A percentile compares a stretch with the other conserved stretches of the same genome.
Conservation (phyloP, 345 rosid species). For the Corchorus olitorius region DNA sequence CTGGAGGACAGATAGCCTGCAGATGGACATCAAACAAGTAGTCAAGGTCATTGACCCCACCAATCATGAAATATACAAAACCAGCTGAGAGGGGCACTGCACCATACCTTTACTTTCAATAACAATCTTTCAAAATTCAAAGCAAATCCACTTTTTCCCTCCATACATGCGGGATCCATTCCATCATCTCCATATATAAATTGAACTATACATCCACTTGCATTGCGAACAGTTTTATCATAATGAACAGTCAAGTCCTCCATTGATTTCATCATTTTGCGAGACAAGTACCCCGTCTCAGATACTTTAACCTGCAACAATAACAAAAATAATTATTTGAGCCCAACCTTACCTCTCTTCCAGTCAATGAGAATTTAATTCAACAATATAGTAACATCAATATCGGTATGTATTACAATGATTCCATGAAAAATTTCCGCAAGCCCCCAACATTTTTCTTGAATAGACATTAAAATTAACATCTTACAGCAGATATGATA, state of each 20-base stretch:
- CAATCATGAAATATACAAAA: conserved; percentile 12
- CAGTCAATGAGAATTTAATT: conserved; percentile 6
- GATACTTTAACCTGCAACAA: conserved; percentile 91
- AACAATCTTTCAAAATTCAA: conserved; percentile 75
- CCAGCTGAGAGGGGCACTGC: conserved; percentile 14
- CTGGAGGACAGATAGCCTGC: conserved; percentile 84
- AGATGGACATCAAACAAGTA: conserved; percentile 20
- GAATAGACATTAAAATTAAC: neutral
- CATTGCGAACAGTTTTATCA: conserved; percentile 83
- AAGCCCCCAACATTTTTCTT: neutral
- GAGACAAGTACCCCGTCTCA: conserved; percentile 98
- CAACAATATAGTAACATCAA: neutral
- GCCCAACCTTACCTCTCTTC: neutral
- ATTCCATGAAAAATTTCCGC: neutral
- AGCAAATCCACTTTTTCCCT: conserved; percentile 84
- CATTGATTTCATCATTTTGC: conserved; percentile 86
- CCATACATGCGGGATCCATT: conserved; percentile 96
- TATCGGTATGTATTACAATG: neutral
- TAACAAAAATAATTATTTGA: neutral
- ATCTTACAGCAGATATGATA: neutral
- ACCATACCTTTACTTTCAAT: conserved; percentile 70
- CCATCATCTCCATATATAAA: conserved; percentile 97
- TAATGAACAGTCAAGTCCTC: conserved; percentile 90
- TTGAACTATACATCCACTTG: conserved; percentile 84
- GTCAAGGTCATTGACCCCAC: conserved; percentile 7